Evolutionary conservation across 495 filamentous ascomycete genomes (phyloP).

Genomic region (Penicillium antarcticum): DNA sequence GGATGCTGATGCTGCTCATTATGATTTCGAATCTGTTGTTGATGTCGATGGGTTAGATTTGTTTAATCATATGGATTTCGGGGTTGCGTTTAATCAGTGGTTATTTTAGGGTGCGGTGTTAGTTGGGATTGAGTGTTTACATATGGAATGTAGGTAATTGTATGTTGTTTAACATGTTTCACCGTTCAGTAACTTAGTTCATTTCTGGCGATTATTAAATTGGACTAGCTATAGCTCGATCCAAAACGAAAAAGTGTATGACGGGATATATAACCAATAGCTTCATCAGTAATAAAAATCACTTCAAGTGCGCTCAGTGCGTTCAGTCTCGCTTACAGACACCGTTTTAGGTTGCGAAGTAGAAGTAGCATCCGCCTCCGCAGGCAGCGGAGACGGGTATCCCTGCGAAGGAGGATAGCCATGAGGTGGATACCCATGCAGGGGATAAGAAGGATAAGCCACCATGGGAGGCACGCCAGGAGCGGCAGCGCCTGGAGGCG

Average conservation of each 20-base stretch:
- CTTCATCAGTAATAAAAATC: too few relatives aligned
- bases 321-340: constrained; percentile 5
- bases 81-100: constrained; percentile 29
- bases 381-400: not conserved
- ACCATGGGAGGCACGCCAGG: constrained; percentile 4
- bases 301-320: not conserved
- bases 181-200: too few relatives aligned
- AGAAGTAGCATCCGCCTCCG: not conserved
- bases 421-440: constrained; percentile 1
- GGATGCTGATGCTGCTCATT: not conserved
- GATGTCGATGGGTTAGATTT: constrained; percentile 19
- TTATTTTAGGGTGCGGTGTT: constrained; percentile 13
- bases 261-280: too few relatives aligned
- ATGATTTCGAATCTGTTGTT: constrained; percentile 17
- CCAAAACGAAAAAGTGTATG: too few relatives aligned
- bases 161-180: too few relatives aligned
- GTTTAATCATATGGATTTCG: constrained; percentile 26
- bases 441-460: constrained; percentile 1
- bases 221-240: too few relatives aligned
- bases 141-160: too few relatives aligned
- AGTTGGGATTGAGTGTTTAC: too few relatives aligned
- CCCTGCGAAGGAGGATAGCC: constrained; percentile 1
- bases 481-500: not conserved
- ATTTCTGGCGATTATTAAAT: too few relatives aligned
- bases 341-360: constrained; percentile 7